A percentile compares a stretch with the other conserved stretches of the same genome.
Evolutionary conservation across 2,329 filamentous ascomycete genomes (phyloP).

Genomic region (Ascochyta koolunga): DNA sequence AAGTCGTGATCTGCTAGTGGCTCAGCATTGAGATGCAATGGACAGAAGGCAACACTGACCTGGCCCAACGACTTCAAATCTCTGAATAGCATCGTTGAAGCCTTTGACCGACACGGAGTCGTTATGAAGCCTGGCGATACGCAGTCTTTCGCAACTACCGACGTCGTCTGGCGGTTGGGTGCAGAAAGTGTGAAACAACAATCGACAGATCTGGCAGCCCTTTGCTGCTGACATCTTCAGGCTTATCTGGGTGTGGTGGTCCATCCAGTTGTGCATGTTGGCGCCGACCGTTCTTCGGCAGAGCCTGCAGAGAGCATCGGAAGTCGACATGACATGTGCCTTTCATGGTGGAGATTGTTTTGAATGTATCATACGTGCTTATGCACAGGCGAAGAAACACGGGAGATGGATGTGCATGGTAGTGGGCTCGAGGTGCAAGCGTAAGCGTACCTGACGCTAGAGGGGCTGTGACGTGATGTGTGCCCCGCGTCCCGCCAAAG

Average conservation of each 20-base stretch:
- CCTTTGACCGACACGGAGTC: too few relatives aligned
- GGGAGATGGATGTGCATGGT: neutral
- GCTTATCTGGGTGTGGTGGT: neutral
- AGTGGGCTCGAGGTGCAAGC: neutral
- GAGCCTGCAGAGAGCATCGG: neutral
- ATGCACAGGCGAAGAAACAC: too few relatives aligned
- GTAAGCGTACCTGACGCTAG: slow-evolving; percentile 14
- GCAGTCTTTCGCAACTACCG: neutral
- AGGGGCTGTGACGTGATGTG: slow-evolving; percentile 9
- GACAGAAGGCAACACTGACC: too few relatives aligned
- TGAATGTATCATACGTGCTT: too few relatives aligned
- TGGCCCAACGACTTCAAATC: too few relatives aligned
- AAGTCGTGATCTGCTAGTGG: too few relatives aligned
- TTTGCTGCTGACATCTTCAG: neutral
- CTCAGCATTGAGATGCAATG: too few relatives aligned
- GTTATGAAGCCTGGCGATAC: neutral
- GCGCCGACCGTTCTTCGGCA: neutral
- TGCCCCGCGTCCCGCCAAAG: slow-evolving; percentile 14
- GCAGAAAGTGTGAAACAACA: neutral
- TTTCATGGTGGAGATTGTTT: too few relatives aligned
- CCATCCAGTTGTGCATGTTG: neutral
- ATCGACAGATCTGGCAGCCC: slow-evolving; percentile 1
- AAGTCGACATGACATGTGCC: neutral
- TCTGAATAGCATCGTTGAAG: too few relatives aligned
- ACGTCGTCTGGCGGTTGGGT: neutral